phyloP scores from a whole-genome alignment of 768 basidiomycete species.

The Ramaria sp. region DNA sequence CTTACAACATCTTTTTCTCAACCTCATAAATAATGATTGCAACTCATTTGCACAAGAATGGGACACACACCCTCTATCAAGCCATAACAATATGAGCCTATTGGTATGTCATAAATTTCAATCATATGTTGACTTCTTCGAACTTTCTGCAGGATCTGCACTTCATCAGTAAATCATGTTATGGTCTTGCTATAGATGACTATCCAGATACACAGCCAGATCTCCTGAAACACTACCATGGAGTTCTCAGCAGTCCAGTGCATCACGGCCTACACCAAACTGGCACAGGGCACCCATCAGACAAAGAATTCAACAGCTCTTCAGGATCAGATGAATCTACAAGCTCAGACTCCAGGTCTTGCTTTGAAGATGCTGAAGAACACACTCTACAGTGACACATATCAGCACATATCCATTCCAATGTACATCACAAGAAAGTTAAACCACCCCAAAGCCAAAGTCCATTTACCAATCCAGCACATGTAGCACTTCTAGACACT shows the following conservation, averaged over 20 bases:
- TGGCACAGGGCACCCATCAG: constrained; percentile 11
- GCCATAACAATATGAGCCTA: neutral
- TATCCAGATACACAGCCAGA: constrained; percentile 10
- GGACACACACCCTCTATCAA: constrained; percentile 14
- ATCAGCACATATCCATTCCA: neutral
- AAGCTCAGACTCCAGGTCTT: neutral
- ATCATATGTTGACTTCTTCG: neutral
- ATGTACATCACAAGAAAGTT: neutral
- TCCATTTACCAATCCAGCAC: neutral
- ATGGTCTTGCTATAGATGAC: constrained; percentile 15
- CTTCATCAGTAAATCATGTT: constrained; percentile 11
- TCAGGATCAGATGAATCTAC: neutral
- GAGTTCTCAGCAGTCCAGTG: constrained; percentile 1
- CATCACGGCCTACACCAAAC: neutral
- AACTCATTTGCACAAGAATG: constrained; percentile 10
- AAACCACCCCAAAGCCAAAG: neutral
- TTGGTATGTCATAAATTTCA: neutral
- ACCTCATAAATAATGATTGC: constrained; percentile 11
- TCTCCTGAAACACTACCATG: constrained; percentile 11
- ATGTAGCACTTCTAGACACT: neutral
- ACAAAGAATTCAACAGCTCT: constrained; percentile 4
- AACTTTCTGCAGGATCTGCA: constrained; percentile 13
- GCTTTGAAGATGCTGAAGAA: neutral
- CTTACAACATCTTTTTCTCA: constrained; percentile 9
- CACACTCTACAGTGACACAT: neutral